Evolutionary conservation across 495 filamentous ascomycete genomes (phyloP).

Genomic region (Aspergillus mulundensis): DNA sequence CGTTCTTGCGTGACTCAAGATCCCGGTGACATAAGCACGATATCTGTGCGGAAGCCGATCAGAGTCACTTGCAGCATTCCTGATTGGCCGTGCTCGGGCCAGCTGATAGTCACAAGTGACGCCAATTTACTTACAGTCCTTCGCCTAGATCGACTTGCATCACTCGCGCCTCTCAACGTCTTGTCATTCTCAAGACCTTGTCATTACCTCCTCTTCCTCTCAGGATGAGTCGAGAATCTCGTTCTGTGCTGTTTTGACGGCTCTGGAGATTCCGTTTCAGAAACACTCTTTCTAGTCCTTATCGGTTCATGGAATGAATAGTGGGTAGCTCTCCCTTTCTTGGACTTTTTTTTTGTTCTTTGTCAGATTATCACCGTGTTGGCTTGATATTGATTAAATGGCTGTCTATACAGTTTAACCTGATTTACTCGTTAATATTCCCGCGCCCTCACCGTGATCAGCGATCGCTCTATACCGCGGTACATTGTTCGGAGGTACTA

Average conservation of each 20-base stretch:
- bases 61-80: slow-evolving; percentile 14
- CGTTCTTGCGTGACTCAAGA: neutral
- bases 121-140: slow-evolving; percentile 15
- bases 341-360: slow-evolving; percentile 2
- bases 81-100: slow-evolving; percentile 21
- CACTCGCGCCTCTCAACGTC: slow-evolving; percentile 8
- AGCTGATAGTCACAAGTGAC: slow-evolving; percentile 26
- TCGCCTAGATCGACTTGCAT: slow-evolving; percentile 12
- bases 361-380: neutral
- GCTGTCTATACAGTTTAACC: slow-evolving; percentile 9
- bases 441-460: neutral
- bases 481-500: slow-evolving; percentile 6
- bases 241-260: slow-evolving; percentile 14
- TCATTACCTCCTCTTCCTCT: slow-evolving; percentile 9
- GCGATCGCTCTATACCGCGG: slow-evolving; percentile 6
- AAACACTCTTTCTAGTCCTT: slow-evolving; percentile 9
- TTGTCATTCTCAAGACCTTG: neutral
- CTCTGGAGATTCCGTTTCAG: slow-evolving; percentile 1
- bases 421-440: neutral
- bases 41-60: neutral
- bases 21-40: slow-evolving; percentile 16
- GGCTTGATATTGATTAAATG: slow-evolving; percentile 1
- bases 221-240: slow-evolving; percentile 9
- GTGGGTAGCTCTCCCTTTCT: slow-evolving; percentile 9
- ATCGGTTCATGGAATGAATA: slow-evolving; percentile 13